Evolutionary conservation across 2,329 filamentous ascomycete species (phyloP).

Genomic region (Colletotrichum coccodes): DNA sequence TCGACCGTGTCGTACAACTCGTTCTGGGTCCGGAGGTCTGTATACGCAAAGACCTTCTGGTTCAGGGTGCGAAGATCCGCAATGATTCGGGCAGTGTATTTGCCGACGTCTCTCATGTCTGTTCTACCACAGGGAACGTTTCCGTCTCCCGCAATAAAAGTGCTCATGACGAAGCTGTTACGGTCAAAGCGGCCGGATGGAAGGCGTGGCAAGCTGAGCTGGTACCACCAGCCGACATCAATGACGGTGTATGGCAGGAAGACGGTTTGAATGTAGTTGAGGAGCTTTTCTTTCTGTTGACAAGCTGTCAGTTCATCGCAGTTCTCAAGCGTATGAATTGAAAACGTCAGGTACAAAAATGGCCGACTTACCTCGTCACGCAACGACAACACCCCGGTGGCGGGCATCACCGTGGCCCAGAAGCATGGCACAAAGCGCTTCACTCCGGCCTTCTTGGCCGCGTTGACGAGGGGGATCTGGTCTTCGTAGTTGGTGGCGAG

Average conservation of each 20-base stretch:
- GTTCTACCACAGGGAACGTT: constrained; percentile 53
- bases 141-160: constrained; percentile 55
- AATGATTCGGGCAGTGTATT: constrained; percentile 60
- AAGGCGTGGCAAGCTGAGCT: constrained; percentile 46
- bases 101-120: constrained; percentile 61
- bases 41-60: constrained; percentile 58
- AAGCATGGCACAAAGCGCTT: constrained; percentile 62
- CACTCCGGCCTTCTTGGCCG: constrained; percentile 58
- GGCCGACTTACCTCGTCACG: too few relatives aligned
- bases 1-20: constrained; percentile 57
- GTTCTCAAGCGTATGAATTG: too few relatives aligned
- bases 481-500: constrained; percentile 44
- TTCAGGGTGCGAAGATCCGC: constrained; percentile 63
- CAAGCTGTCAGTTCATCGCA: background rate
- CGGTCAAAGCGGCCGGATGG: constrained; percentile 47
- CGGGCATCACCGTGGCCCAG: constrained; percentile 52
- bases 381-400: constrained; percentile 43
- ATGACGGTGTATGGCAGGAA: constrained; percentile 64
- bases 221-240: constrained; percentile 69
- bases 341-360: too few relatives aligned
- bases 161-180: constrained; percentile 47
- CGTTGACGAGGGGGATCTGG: constrained; percentile 56
- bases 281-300: constrained; percentile 56
- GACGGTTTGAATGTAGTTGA: constrained; percentile 57
- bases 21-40: constrained; percentile 55